Percentiles rank a stretch among this genome's conserved stretches.
phyloP scores from a whole-genome alignment of 169 alveolate genomes.

The Eimeria falciformis region DNA sequence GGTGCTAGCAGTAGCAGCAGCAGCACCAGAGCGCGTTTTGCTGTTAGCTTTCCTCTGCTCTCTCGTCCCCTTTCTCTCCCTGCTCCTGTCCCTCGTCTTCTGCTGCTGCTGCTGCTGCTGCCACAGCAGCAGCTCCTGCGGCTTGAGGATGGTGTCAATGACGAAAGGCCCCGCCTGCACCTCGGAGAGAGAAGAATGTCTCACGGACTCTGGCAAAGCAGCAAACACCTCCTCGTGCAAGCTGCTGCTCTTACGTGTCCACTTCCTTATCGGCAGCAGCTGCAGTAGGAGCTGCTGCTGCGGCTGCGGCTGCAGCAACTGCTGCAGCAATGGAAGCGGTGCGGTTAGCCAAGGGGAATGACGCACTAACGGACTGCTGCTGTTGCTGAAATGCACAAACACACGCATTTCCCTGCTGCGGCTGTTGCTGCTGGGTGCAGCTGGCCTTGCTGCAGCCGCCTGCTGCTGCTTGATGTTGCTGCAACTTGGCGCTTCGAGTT shows the following conservation, averaged over 20 bases:
- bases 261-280: slow-evolving; percentile 32
- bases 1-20: slow-evolving; percentile 6
- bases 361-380: background rate
- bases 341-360: slow-evolving; percentile 55
- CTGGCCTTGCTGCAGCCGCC: background rate
- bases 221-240: slow-evolving; percentile 35
- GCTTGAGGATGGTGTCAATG: slow-evolving; percentile 1
- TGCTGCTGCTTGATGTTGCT: slow-evolving; percentile 5
- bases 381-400: background rate
- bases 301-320: slow-evolving; percentile 10
- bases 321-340: slow-evolving; percentile 53
- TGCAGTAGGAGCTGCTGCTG: slow-evolving; percentile 7
- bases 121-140: slow-evolving; percentile 42
- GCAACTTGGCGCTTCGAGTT: background rate
- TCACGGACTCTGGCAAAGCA: background rate
- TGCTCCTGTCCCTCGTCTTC: slow-evolving; percentile 4
- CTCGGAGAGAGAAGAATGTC: slow-evolving; percentile 11
- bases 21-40: slow-evolving; percentile 4
- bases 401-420: slow-evolving; percentile 13
- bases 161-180: slow-evolving; percentile 24
- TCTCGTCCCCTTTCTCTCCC: background rate
- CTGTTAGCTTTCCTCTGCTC: background rate
- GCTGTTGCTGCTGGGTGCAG: slow-evolving; percentile 35
- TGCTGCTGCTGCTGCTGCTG: slow-evolving; percentile 54
- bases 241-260: slow-evolving; percentile 51